phyloP scores from a whole-genome alignment of 177 flowering plant genomes.

The Vitis hybrid region DNA sequence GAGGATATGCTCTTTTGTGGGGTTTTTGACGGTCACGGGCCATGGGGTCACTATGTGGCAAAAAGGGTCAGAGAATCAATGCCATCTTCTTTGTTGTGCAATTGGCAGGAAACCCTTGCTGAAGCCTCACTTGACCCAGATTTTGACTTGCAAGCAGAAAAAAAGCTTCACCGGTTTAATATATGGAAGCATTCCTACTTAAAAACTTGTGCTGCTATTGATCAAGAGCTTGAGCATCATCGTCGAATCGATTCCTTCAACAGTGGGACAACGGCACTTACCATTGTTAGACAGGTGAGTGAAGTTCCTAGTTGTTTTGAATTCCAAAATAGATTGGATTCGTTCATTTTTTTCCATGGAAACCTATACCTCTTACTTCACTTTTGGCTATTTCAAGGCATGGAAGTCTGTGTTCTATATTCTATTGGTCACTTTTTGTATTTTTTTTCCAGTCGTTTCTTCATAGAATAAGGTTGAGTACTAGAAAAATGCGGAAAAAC shows the following conservation, averaged over 20 bases:
- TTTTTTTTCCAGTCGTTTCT: no score
- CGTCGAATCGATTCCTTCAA: constrained; percentile 62
- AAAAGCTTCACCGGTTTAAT: constrained; percentile 47
- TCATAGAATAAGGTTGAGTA: no score
- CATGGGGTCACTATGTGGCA: constrained; percentile 94
- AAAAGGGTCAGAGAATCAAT: constrained; percentile 72
- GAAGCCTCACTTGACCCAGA: constrained; percentile 45
- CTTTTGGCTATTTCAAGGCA: no score
- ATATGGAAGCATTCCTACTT: constrained; percentile 80
- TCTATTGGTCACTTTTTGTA: no score
- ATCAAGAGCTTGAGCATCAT: constrained; percentile 66
- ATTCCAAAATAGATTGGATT: not conserved
- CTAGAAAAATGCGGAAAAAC: no score
- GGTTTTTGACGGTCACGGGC: constrained; percentile 94
- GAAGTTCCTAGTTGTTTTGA: not conserved
- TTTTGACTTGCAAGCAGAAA: constrained; percentile 42
- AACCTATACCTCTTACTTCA: no score
- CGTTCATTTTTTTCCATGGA: no score
- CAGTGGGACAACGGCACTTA: constrained; percentile 88
- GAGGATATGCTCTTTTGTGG: constrained; percentile 92
- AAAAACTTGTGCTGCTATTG: constrained; percentile 76
- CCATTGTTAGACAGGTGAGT: constrained; percentile 85
- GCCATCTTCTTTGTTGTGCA: constrained; percentile 70
- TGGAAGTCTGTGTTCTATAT: no score
- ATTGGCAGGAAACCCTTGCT: constrained; percentile 82